Evolutionary conservation across 768 basidiomycete genomes (phyloP), one percentile per base, ranked within the genome.

Genomic region (Calocybe indica): DNA sequence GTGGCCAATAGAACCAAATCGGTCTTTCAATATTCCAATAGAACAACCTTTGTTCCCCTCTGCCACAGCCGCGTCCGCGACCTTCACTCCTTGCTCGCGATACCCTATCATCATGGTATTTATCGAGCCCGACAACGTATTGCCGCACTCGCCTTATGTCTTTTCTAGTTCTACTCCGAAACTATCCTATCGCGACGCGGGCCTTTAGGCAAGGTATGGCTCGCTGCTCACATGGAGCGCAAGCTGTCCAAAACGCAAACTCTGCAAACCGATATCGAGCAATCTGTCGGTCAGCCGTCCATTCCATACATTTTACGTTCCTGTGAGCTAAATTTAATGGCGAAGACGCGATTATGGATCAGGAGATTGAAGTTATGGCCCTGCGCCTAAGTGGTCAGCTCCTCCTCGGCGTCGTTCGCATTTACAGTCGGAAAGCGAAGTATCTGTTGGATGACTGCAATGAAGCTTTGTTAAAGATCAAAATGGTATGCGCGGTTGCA

Each of bases 391-490:
- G 92, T 38, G 96, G 96, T 5, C 96, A 98, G 57, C 75, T 99
- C 40, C 79, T 99, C 46, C 80, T 99, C 37, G 96, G 96, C 56
- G 95, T 99, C 40, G 92, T 95, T 46, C 80, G 96, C 47, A 98
- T 99, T 60, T 99, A 99, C 67, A 93, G 92, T 59, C 78, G 95
- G 38, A 99, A 99, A 64, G 93, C 94, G 12, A 96, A 97, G 61
- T 99, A 99, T 65, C 78, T 99, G 3, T 70, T 97, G 52, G 96
- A 99, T 59, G 96, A 99, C 62, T 97, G 95, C 61, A 96, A 96
- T 51, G 96, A 99, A 63, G 93, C 95, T 0, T 69, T 98, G 38
- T 71, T 94, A 35, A 92, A 93, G 65, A 94, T 97, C 41, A 95
- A 94, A 67, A 89, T 96, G 86, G 94, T 92, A 45, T 15, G 60